Evolutionary conservation across 345 rosid genomes (phyloP), one percentile per base, ranked within the genome.

Genomic region (Ceriops tagal): DNA sequence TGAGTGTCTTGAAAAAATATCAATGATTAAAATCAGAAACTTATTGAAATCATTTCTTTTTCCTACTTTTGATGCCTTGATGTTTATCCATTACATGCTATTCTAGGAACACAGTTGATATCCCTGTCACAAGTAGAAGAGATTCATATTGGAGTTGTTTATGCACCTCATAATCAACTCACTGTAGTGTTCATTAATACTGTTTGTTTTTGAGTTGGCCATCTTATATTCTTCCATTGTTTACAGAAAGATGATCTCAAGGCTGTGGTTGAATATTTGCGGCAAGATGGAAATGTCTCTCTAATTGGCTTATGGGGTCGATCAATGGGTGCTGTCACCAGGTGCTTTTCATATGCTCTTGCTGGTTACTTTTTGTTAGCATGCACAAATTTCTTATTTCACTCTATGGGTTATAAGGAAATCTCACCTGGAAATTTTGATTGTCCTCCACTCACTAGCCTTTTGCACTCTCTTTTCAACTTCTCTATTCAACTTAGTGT

Each of bases 291-390:
- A 83, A 89, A 87, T 75, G 85, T 90, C 73, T 89, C 98, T 73
- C 75, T 93, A 85, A 90, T 93, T 74, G 96, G 91, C 61, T 82
- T 93, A 72, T 93, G 98, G 97, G 98, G 98, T 58, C 96, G 93
- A 58, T 90, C 98, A 73, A 90, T 93, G 98, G 98, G 97, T 61
- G 91, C 98, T 62, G 97, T 89, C 64, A 87, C 98, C 62, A 90
- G 97, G 98, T 90, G 68, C 24, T 71, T 46, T 70, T 52, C 75
- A 35, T 46, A 24, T 61, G 34, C 46, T 69, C 39, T 49, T 63
- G 62, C 31, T 6, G 3, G 24, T 56, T 56, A 2, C 32, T 2
- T 32, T 71, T 65, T 52, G 62, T 64, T 70, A 53, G 21, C 61
- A 68, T 43, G 64, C 71, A 20, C 63, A 51, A 31, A 52, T 47